phyloP scores from a whole-genome alignment of 352 stramenopile species.

The Elongisporangium prolatum region DNA sequence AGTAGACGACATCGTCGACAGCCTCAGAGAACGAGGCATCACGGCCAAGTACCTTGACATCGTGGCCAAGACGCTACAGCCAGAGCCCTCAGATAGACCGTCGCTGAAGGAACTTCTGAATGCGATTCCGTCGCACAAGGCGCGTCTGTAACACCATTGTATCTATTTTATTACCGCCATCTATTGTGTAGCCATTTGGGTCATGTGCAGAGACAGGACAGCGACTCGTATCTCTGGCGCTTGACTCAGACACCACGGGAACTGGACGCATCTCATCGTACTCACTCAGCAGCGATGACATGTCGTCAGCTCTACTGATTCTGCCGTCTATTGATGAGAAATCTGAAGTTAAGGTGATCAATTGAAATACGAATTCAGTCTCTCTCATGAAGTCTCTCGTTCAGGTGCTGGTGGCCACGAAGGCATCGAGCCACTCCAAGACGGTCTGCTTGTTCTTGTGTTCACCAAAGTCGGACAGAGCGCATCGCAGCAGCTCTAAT shows the following conservation, averaged over 20 bases:
- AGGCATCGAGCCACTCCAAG: constrained; percentile 68
- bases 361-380: background rate
- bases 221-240: background rate
- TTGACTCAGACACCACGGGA: background rate
- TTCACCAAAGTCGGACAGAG: constrained; percentile 33
- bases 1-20: constrained; percentile 61
- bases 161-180: constrained; percentile 25
- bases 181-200: background rate
- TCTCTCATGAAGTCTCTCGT: background rate
- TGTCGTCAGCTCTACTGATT: too few species aligned
- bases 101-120: constrained; percentile 40
- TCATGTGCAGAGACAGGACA: background rate
- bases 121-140: constrained; percentile 28
- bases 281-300: background rate
- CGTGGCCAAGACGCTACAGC: constrained; percentile 38
- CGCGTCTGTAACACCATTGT: constrained; percentile 31
- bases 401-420: constrained; percentile 22
- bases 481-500: constrained; percentile 48
- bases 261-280: background rate
- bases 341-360: background rate
- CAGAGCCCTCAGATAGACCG: constrained; percentile 30
- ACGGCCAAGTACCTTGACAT: constrained; percentile 27
- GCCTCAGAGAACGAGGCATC: constrained; percentile 24
- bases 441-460: constrained; percentile 37
- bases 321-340: too few species aligned